Evolutionary conservation across 148 eudicot species (phyloP), one percentile per base, ranked within the genome.

Genomic region (Oxyria digyna): DNA sequence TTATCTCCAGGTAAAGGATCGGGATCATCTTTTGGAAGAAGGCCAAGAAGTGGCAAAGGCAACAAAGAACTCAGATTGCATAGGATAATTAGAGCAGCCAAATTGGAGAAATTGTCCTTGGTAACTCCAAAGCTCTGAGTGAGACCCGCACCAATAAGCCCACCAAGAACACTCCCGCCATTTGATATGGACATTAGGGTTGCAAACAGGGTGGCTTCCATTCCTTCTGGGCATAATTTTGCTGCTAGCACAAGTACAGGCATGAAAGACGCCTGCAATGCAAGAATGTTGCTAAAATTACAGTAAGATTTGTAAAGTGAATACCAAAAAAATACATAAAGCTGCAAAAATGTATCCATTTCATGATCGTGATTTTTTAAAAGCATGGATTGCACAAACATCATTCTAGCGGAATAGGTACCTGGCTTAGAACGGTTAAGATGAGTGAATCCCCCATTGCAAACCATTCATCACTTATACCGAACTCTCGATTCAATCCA

Each of bases 151-250:
- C 99, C 99, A 38, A 90, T 72, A 49, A 94, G 67, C 69, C 99
- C 97, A 14, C 99, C 99, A 10, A 84, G 73, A 26, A 94, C 97
- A 78, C 93, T 83, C 38, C 96, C 99, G 17, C 92, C 92, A 42
- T 94, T 94, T 17, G 96, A 90, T 74, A 90, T 80, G 21, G 99
- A 94, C 99, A 94, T 94, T 26, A 94, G 83, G 35, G 97, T 94
- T n/a, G 99, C 99, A 52, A 94, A 94, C 52, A 94, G 93, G 1
- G 99, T 94, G 57, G 99, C 99, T 82, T 94, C 99, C 83, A 94
- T 89, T 71, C 97, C 99, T 74, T 77, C 81, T 29, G 99, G 99
- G 29, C 99, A 94, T 69, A 94, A 67, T 80, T 78, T 87, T 0
- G 99, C 99, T 32, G 99, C 99, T 69, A 94, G 80, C 43, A 94